A percentile compares a stretch with the other conserved stretches of the same genome.
phyloP scores from a whole-genome alignment of 2,329 filamentous ascomycete genomes.

The Penicillium aurantiogriseum region DNA sequence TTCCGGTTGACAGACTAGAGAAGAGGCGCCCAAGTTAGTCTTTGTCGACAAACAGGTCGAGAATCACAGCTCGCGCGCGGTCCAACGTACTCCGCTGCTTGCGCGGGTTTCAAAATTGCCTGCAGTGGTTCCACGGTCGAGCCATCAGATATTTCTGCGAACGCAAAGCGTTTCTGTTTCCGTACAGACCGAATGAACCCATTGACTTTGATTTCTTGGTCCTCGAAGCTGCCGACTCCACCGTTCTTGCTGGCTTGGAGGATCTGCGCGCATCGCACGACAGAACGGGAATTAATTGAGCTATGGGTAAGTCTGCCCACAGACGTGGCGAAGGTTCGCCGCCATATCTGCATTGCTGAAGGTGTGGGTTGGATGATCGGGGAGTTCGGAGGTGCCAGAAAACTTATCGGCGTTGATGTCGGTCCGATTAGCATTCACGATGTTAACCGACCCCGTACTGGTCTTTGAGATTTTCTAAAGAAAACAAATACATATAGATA shows the following conservation, averaged over 20 bases:
- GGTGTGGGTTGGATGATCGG: conserved; percentile 10
- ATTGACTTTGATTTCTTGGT: conserved; percentile 58
- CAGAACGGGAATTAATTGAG: conserved; percentile 14
- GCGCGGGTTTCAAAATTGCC: conserved; percentile 69
- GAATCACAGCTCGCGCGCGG: not conserved
- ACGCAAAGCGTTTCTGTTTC: conserved; percentile 79
- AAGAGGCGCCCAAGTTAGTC: conserved; percentile 25
- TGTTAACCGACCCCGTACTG: too few species aligned
- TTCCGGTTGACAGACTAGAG: conserved; percentile 72
- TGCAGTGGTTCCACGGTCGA: conserved; percentile 77
- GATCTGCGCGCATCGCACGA: conserved; percentile 41
- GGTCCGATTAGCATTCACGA: not conserved
- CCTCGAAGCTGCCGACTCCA: conserved; percentile 32
- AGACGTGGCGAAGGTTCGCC: conserved; percentile 39
- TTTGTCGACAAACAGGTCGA: not conserved
- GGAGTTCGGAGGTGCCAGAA: conserved; percentile 16
- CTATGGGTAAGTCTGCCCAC: conserved; percentile 33
- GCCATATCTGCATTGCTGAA: conserved; percentile 42
- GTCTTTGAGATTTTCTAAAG: too few species aligned
- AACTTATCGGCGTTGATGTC: conserved; percentile 11
- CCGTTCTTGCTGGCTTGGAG: conserved; percentile 33
- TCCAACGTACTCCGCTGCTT: conserved; percentile 66
- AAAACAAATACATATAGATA: too few species aligned
- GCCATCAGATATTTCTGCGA: conserved; percentile 84
- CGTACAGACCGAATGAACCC: conserved; percentile 83